phyloP scores from a whole-genome alignment of 176 grass and related monocot species.

The Bromus sterilis region DNA sequence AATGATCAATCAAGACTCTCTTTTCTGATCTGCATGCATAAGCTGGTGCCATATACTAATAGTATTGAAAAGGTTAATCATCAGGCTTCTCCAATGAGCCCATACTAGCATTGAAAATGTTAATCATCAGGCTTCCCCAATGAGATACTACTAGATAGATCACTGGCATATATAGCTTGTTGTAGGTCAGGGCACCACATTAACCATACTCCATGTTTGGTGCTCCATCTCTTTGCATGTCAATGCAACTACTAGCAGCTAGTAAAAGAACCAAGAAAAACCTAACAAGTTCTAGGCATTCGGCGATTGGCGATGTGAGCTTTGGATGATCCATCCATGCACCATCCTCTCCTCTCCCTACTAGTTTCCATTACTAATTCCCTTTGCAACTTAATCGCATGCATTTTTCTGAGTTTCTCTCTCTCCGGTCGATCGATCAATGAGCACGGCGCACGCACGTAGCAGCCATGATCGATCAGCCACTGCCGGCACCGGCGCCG shows the following conservation, averaged over 20 bases:
- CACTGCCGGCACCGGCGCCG: not conserved
- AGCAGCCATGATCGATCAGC: not conserved
- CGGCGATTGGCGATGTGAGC: not conserved
- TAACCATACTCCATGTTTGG: not conserved
- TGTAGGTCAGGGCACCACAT: not conserved
- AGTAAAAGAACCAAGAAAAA: conserved; percentile 11
- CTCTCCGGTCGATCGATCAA: not conserved
- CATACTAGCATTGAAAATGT: not conserved
- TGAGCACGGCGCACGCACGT: not conserved
- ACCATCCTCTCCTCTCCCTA: not conserved
- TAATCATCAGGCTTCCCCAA: not conserved
- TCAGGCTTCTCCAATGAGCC: not conserved
- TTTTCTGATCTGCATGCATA: not conserved
- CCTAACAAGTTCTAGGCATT: not conserved
- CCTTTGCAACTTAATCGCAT: not conserved
- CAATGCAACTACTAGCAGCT: conserved; percentile 7
- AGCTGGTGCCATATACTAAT: not conserved
- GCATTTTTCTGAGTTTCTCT: too few species aligned
- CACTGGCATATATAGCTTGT: not conserved
- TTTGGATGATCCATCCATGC: not conserved
- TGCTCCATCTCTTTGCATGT: not conserved
- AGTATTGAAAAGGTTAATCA: not conserved
- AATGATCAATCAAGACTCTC: not conserved
- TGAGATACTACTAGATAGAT: not conserved
- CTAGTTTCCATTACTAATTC: not conserved